Evolutionary conservation across 805 yeast species (phyloP), one percentile per base, ranked within the genome.

Genomic region (Spathaspora hagerdaliae): DNA sequence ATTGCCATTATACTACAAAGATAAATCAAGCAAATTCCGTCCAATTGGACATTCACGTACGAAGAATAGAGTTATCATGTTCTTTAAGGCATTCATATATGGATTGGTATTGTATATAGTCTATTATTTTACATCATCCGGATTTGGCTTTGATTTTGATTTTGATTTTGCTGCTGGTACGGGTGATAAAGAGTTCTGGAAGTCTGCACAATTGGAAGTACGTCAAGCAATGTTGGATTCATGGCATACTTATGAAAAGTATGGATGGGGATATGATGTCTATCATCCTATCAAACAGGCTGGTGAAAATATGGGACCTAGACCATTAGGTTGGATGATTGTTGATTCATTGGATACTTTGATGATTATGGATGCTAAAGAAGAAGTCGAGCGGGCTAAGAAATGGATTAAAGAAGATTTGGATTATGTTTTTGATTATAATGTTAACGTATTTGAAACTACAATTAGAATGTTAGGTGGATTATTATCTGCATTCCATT

Each of bases 401-500:
- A 60, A 77, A 5, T 91, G 96, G 96, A 85, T 91, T 41, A 73
- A 76, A 40, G 67, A 82, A 45, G 88, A 80, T 42, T 71, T 91
- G 51, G 74, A 73, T 43, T 90, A 87, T 59, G 79, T 82, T 54
- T 79, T 87, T 53, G 86, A 88, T 59, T 79, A 82, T 49, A 77
- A 77, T 32, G 94, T 88, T 36, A 89, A 85, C 59, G 83, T 89
- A 6, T 91, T 91, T 64, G 97, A 90, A 61, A 89, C 97, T n/a
- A 88, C 97, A 6, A 90, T 88, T 51, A 75, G 97, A 60, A 88
- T 91, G 95, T 69, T 91, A 26, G 97, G 97, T 38, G 97, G 97
- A 0, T 71, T 91, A n/a, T 67, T 91, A 41, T 84, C 96, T 2
- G 96, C 96, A 0, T 80, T 79, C 58, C 83, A 87, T 52, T 65